Conservation (phyloP, 2,329 filamentous ascomycete genomes). For the Trichoderma guizhouense region DNA sequence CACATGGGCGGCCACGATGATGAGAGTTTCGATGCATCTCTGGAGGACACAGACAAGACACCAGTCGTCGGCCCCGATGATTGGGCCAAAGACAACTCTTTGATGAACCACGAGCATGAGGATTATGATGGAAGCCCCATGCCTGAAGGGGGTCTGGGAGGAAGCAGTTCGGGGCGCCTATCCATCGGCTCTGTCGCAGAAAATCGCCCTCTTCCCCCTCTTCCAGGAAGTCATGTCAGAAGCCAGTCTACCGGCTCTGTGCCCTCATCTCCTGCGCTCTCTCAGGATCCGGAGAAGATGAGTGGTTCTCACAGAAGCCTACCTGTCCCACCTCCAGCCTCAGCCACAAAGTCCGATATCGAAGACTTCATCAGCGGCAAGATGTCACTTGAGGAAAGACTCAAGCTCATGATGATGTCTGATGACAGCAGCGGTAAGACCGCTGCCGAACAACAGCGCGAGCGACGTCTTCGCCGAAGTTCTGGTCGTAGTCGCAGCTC, state of each 20-base stretch:
- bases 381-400: conserved; percentile 81
- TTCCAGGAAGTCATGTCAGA: conserved; percentile 57
- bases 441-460: conserved; percentile 63
- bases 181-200: conserved; percentile 70
- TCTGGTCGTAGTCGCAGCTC: conserved; percentile 38
- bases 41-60: conserved; percentile 95
- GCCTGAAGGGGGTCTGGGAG: conserved; percentile 48
- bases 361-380: conserved; percentile 69
- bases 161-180: conserved; percentile 47
- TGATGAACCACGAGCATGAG: conserved; percentile 28
- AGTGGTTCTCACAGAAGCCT: conserved; percentile 64
- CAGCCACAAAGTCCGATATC: conserved; percentile 70
- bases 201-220: conserved; percentile 78
- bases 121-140: conserved; percentile 67
- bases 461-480: conserved; percentile 65
- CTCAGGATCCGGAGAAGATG: conserved; percentile 69
- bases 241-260: conserved; percentile 44
- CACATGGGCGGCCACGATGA: conserved; percentile 56
- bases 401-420: conserved; percentile 85
- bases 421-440: conserved; percentile 57
- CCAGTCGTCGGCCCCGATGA: conserved; percentile 97
- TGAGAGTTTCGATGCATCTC: conserved; percentile 91
- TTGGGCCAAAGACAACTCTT: conserved; percentile 73
- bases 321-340: conserved; percentile 68
- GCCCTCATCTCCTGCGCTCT: conserved; percentile 60